A percentile compares a stretch with the other conserved stretches of the same genome.
Evolutionary conservation across 768 basidiomycete species (phyloP).

Genomic region (Baorangia bicolor): DNA sequence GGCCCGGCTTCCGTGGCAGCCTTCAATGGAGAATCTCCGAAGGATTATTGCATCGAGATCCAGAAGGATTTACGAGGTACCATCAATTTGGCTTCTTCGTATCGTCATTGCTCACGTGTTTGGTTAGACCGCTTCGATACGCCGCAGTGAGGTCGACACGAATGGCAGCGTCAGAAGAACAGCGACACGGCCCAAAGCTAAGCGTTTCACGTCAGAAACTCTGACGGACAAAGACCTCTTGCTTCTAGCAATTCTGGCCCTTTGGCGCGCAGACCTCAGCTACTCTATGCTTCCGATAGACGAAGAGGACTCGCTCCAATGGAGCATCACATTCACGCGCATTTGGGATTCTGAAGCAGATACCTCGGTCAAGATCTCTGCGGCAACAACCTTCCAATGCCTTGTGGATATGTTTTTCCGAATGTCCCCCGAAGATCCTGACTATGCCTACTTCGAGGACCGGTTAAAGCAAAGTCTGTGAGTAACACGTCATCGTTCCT

Average conservation of each 20-base stretch:
- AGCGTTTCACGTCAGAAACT: constrained; percentile 55
- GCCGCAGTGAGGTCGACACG: constrained; percentile 61
- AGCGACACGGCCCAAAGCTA: constrained; percentile 58
- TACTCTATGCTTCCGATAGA: constrained; percentile 54
- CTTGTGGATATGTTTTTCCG: constrained; percentile 45
- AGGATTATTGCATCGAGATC: constrained; percentile 47
- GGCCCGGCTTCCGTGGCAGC: constrained; percentile 54
- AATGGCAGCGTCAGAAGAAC: constrained; percentile 53
- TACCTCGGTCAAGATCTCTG: constrained; percentile 61
- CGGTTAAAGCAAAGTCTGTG: constrained; percentile 53
- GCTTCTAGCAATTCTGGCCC: constrained; percentile 61
- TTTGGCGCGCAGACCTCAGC: constrained; percentile 59
- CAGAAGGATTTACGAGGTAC: constrained; percentile 57
- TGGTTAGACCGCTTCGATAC: constrained; percentile 46
- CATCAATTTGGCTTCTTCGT: constrained; percentile 11
- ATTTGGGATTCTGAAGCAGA: constrained; percentile 67
- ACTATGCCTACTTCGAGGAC: constrained; percentile 36
- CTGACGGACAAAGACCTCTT: constrained; percentile 70
- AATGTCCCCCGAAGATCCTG: constrained; percentile 40
- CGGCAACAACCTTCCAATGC: constrained; percentile 49
- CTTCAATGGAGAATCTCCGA: constrained; percentile 48
- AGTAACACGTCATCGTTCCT: constrained; percentile 19
- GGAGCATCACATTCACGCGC: constrained; percentile 47
- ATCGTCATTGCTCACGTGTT: constrained; percentile 9
- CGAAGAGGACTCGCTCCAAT: constrained; percentile 42